phyloP scores from a whole-genome alignment of 345 rosid genomes.

The Litchi chinensis region DNA sequence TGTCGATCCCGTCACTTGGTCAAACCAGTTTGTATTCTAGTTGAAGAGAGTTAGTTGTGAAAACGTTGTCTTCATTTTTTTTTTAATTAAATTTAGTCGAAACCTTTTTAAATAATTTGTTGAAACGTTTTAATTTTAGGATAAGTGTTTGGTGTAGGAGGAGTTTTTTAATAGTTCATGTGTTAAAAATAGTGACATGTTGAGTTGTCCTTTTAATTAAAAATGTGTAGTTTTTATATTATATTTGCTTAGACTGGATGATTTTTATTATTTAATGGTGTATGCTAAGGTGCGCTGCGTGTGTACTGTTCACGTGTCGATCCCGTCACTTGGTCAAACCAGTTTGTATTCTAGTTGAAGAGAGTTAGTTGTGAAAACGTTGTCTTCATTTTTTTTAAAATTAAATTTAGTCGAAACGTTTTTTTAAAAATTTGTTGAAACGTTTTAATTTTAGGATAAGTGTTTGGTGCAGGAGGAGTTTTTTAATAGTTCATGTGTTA shows the following conservation, averaged over 20 bases:
- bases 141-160: background rate
- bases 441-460: background rate
- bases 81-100: background rate
- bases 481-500: background rate
- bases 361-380: background rate
- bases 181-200: constrained; percentile 17
- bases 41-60: background rate
- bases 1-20: background rate
- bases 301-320: background rate
- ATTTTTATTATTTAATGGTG: background rate
- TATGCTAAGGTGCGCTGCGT: background rate
- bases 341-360: background rate
- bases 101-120: background rate
- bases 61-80: background rate
- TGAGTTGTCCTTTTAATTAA: constrained; percentile 18
- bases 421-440: background rate
- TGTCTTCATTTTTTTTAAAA: background rate
- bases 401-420: background rate
- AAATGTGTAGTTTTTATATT: too few relatives aligned
- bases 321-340: background rate
- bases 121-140: background rate
- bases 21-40: background rate
- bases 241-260: too few relatives aligned
- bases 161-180: background rate
- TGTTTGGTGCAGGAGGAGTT: background rate